These are phyloP conservation scores for Candida tropicalis DNA, from an alignment of 1,139 yeast genomes.

Conservation along the genomic window DNA sequence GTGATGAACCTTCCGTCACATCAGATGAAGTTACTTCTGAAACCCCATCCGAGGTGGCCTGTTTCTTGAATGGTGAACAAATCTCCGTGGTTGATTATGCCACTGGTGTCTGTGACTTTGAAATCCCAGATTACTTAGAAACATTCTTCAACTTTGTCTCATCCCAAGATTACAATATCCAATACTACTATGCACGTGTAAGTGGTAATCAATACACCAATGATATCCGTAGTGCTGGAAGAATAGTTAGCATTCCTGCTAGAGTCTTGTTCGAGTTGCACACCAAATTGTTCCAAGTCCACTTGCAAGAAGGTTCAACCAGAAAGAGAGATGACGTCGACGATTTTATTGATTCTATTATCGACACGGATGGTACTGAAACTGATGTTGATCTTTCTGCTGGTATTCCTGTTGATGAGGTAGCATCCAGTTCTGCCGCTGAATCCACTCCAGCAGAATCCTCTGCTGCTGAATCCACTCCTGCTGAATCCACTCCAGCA, in stretches of 20 bases:
- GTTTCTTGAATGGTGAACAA: constrained; percentile 36
- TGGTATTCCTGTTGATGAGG: constrained; percentile 32
- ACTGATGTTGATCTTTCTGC: constrained; percentile 13
- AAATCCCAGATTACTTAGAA: constrained; percentile 33
- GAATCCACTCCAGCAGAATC: constrained; percentile 7
- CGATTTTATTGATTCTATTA: constrained; percentile 34
- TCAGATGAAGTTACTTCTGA: background rate
- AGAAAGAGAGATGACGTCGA: constrained; percentile 40
- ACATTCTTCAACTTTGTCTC: constrained; percentile 29
- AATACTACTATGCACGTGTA: constrained; percentile 39
- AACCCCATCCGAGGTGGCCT: constrained; percentile 28
- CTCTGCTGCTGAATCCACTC: constrained; percentile 25
- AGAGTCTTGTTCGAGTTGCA: constrained; percentile 24
- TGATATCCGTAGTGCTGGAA: constrained; percentile 41
- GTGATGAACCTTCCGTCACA: background rate
- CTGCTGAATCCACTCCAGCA: constrained; percentile 15
- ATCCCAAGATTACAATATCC: constrained; percentile 35
- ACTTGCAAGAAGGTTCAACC: constrained; percentile 26
- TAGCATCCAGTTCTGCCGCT: constrained; percentile 13
- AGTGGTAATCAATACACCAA: constrained; percentile 30
- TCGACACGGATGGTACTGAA: constrained; percentile 14
- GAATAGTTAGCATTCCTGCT: constrained; percentile 38
- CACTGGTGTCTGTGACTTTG: constrained; percentile 45
- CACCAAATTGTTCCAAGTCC: constrained; percentile 34
- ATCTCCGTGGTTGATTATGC: constrained; percentile 43